Base-by-base conservation (phyloP, 306 rosid genomes). In the Canavalia gladiata region DNA sequence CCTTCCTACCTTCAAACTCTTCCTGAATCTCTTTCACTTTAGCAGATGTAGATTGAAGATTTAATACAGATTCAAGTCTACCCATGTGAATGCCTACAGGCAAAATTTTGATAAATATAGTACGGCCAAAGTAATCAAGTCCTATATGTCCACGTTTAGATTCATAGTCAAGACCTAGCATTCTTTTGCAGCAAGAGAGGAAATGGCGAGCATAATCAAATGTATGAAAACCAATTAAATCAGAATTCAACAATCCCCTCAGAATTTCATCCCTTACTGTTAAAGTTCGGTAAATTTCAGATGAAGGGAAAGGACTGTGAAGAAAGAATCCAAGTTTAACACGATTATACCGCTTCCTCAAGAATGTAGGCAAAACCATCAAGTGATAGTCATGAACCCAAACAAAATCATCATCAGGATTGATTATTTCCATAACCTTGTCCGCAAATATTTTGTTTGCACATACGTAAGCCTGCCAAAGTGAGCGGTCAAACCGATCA, bases 11-110 rank as follows among this genome's bases (percentile, higher is more conserved):
- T 82, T 82, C 86, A 35, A 87, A 90, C 62, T 88, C 92, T 77
- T 88, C 89, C 70, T 88, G 89, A 73, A 92, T 86, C 79, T 92
- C 97, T 70, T 89, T 86, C 56, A 92, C 58, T 74, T 90, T 92
- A 28, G 90, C 79, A 39, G 92, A 80, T 41, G 95, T 92, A 46
- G 89, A 79, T 18, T 83, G 81, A 51, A 87, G 95, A 83, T 89
- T 87, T 84, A 92, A 59, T 5, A 88, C 89, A 57, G 91, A 90
- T 77, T 92, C 91, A 47, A 92, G 91, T 79, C 87, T 86, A 35
- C 97, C 97, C 91, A 92, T 90, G 71, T 92, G 97, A 75, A 92
- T 91, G 51, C 97, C 97, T 13, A 92, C 97, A 57, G 97, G 95
- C 63, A 92, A 84, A 75, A 92, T 92, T 85, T 92, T 92, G 65